Evolutionary conservation across 116 monocot species (phyloP), one percentile per base, ranked within the genome.

Genomic region (Posidonia oceanica): DNA sequence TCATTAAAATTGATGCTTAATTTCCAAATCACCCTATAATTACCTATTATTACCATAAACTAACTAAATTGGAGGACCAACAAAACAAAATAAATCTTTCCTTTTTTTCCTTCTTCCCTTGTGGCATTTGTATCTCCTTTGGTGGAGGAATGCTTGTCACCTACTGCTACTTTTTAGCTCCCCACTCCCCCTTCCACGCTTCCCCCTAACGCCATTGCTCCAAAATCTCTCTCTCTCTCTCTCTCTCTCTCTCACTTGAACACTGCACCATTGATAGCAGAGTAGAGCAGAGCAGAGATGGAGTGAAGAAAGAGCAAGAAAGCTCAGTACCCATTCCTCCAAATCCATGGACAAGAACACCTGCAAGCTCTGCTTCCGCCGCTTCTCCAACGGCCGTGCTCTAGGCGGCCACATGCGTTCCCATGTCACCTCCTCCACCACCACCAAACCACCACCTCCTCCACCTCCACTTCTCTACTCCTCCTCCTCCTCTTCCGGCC

Each of bases 401-500:
- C 84, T 95, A 40, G 94, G 91, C 52, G 91, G 94, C 7, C 94
- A 95, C 80, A 91, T 95, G 94, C 83, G 94, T 4, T 91, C 91
- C 54, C 94, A 94, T 68, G 73, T 90, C 59, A 51, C 52, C 7
- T 54, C 57, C 39, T 57, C 37, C 72, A 2, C 61, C 29, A 69
- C 62, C 3, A 48, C 48, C 29, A 52, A 37, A 3, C 29, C 61
- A 48, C 48, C 22, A 39, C 42, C 53, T 40, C 64, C 11, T 77
- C 75, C 20, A 75, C 72, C 48, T 52, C 75, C 57, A 5, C 52
- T 20, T 5, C 29, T 10, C 5, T 18, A 12, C 48, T 71, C 81
- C 13, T 57, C 69, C 4, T 65, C 63, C 3, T 63, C 73, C 4
- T 67, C 81, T 11, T 76, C 78, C 59, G 56, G 73, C 29, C 39